Evolutionary conservation across 305 asterid genomes (phyloP), one percentile per base, ranked within the genome.

Genomic region (Striga hermonthica): DNA sequence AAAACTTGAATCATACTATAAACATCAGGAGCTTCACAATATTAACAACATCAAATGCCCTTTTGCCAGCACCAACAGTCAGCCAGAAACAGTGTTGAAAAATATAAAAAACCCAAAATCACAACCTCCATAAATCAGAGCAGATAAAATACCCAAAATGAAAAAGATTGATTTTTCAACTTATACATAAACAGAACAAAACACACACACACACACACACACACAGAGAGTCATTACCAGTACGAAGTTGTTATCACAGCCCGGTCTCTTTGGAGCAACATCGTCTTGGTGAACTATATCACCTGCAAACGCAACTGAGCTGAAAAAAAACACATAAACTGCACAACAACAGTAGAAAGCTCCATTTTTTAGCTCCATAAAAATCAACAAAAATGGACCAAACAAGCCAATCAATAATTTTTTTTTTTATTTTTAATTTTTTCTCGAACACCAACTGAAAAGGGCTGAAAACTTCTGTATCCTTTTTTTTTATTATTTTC

Each of bases 241-340:
- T 58, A 92, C 98, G 74, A 89, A 92, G 74, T 87, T 84, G 79
- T 92, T 92, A 35, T 79, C 86, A 68, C 98, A 92, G 7, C 97
- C 97, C 56, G 96, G 93, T 39, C 86, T 79, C 74, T 73, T 83
- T 2, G 98, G 98, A 57, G 98, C 88, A 48, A 72, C 61, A 76
- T 89, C 88, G 77, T 89, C 98, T 43, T 78, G 91, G 77, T 89
- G 98, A 72, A 92, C 96, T 43, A 89, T 92, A 74, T 92, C 98
- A 55, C 95, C 95, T 9, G 84, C 97, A 70, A 75, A 76, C 9
- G 83, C 93, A 44, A 45, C 66, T 47, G 83, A 76, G 71, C 80
- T 65, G 75, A 76, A 76, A 65, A 84, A 62, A 69, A 89, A 64
- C 77, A 81, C 74, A 28, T 68, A 75, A 75, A 79, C 80, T 43